Conservation (phyloP, 352 stramenopile genomes). For the Thalassiosira delicatula region DNA sequence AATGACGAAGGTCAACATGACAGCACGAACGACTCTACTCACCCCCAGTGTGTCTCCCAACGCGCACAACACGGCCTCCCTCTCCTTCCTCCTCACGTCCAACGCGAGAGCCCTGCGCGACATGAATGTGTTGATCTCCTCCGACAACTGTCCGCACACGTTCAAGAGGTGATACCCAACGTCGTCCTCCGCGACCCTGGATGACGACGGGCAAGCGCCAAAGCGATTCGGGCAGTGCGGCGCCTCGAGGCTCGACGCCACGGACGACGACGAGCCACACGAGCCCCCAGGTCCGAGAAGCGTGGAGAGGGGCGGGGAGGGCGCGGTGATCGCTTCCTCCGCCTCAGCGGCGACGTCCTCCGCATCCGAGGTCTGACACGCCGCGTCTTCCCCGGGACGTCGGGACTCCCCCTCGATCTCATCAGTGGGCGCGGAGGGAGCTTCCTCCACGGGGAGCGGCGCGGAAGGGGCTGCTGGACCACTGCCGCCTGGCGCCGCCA, state of each 20-base stretch:
- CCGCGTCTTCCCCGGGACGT: slow-evolving; percentile 3
- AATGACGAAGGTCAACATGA: slow-evolving; percentile 1
- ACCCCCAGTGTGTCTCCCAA: slow-evolving; percentile 72
- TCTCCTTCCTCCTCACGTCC: slow-evolving; percentile 66
- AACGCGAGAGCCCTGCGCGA: slow-evolving; percentile 67
- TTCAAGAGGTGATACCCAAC: slow-evolving; percentile 82
- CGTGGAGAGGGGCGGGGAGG: slow-evolving; percentile 68
- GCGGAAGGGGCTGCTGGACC: not conserved
- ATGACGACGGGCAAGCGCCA: slow-evolving; percentile 50
- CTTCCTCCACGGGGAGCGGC: not conserved
- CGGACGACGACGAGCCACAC: slow-evolving; percentile 75
- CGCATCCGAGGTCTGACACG: slow-evolving; percentile 13
- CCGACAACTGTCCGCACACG: slow-evolving; percentile 74
- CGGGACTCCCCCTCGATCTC: not conserved
- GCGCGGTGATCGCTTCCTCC: slow-evolving; percentile 13
- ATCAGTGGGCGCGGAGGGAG: not conserved
- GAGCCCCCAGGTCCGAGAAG: slow-evolving; percentile 74
- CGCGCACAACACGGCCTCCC: slow-evolving; percentile 66
- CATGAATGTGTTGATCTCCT: slow-evolving; percentile 83
- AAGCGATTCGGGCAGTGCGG: slow-evolving; percentile 65
- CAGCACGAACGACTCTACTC: slow-evolving; percentile 28
- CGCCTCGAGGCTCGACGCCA: slow-evolving; percentile 81
- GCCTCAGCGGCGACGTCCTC: slow-evolving; percentile 12
- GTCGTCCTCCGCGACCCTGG: slow-evolving; percentile 63
- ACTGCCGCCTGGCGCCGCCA: no score